Evolutionary conservation across 1,284 basidiomycete genomes (phyloP).

Genomic region (Phaffia rhodozyma): DNA sequence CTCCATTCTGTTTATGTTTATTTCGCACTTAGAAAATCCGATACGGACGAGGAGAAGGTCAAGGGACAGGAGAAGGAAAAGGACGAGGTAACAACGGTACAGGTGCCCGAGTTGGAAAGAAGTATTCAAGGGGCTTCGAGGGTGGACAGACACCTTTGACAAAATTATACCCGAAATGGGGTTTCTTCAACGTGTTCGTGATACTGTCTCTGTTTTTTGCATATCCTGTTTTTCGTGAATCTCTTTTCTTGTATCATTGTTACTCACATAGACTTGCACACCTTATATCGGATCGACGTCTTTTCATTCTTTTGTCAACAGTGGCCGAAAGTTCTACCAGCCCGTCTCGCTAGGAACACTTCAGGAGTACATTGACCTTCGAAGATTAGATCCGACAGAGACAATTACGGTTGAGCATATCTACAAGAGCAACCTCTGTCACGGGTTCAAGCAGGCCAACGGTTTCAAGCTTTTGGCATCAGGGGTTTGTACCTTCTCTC

Average conservation of each 20-base stretch:
- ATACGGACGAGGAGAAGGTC: slow-evolving; percentile 11
- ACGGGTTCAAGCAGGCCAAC: slow-evolving; percentile 57
- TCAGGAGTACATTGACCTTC: slow-evolving; percentile 81
- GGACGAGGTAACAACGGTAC: slow-evolving; percentile 94
- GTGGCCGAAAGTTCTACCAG: slow-evolving; percentile 60
- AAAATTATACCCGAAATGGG: slow-evolving; percentile 84
- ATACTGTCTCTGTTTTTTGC: neutral
- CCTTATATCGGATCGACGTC: neutral
- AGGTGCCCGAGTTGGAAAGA: slow-evolving; percentile 74
- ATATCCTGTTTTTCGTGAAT: neutral
- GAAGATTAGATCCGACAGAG: slow-evolving; percentile 59
- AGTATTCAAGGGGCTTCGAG: slow-evolving; percentile 50
- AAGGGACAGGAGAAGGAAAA: slow-evolving; percentile 14
- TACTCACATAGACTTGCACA: neutral
- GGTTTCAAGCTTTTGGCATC: slow-evolving; percentile 79
- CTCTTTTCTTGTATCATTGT: slow-evolving; percentile 8
- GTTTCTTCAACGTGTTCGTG: slow-evolving; percentile 81
- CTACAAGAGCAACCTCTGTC: slow-evolving; percentile 71
- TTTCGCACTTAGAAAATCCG: neutral
- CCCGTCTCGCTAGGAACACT: slow-evolving; percentile 77
- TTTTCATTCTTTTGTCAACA: slow-evolving; percentile 27
- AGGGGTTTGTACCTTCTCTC: slow-evolving; percentile 2
- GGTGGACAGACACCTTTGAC: slow-evolving; percentile 92
- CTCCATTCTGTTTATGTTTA: too few relatives aligned
- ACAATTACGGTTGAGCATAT: slow-evolving; percentile 85